These are phyloP conservation scores for Petunia axillaris DNA, from an alignment of 257 asterid species.

Conservation along the genomic window DNA sequence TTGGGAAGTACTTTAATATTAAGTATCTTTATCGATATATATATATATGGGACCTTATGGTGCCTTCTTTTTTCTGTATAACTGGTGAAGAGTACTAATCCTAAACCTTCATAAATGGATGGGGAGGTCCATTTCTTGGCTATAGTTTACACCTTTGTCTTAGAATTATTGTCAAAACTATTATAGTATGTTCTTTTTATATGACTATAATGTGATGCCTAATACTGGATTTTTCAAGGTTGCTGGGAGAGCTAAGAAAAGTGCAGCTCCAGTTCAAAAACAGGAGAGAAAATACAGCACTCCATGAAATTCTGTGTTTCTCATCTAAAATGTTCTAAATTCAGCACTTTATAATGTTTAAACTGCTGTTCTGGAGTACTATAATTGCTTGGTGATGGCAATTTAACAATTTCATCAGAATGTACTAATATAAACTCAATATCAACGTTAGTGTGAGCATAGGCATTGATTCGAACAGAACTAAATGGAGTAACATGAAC, in stretches of 20 bases:
- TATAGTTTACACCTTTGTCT: background rate
- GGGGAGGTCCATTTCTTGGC: background rate
- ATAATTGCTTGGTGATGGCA: background rate
- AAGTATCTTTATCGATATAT: background rate
- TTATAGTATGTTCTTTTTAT: background rate
- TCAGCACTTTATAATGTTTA: background rate
- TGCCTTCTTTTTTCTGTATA: background rate
- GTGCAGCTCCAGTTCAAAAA: background rate
- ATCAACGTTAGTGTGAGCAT: background rate
- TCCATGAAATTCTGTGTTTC: background rate
- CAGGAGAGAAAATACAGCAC: background rate
- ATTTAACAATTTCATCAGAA: background rate
- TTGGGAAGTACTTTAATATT: background rate
- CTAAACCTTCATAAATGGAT: background rate
- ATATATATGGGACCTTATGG: constrained; percentile 1
- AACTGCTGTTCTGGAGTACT: background rate
- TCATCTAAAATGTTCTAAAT: background rate
- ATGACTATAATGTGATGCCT: background rate
- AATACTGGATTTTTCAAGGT: background rate
- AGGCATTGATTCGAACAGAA: too few species aligned
- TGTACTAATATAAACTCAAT: background rate
- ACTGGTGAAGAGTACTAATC: background rate
- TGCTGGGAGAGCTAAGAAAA: background rate
- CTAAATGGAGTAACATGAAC: too few species aligned
- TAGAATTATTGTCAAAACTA: background rate